Evolutionary conservation across 1,139 yeast species (phyloP), one percentile per base, ranked within the genome.

Genomic region (Candida tetrigidarum): DNA sequence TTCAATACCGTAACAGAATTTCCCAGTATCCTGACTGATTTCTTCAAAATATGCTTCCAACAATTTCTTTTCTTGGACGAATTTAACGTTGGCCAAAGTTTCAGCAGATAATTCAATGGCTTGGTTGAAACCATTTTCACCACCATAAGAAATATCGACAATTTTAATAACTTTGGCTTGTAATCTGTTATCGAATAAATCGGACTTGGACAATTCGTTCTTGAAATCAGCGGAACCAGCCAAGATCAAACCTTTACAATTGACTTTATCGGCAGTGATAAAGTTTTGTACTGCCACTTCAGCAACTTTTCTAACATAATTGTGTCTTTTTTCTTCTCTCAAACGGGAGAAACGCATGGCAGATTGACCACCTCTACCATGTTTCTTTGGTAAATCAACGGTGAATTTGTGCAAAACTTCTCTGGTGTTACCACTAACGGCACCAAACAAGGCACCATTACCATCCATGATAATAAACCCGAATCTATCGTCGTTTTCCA

Each of bases 321-420:
- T 93, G 71, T 95, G 99, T 77, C 99, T 90, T 70, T 93, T 93
- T 74, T 95, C 99, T 59, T 93, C 99, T 82, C 99, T 88, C 69
- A 93, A 81, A 79, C 99, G 92, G 37, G 97, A 87, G 78, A 93
- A 93, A 89, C 99, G 98, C 57, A 93, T 67, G 39, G 99, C 99
- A 51, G 99, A 93, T 77, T 93, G 99, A 86, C 99, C 99, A 87
- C 99, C 99, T 80, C 99, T 88, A 60, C 99, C 99, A 78, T 93
- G 99, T 88, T 93, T 93, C 76, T 93, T 93, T 57, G 99, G 99
- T 62, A 93, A 79, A 69, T 93, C 99, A 48, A 93, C 99, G 3
- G 97, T 86, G 72, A 93, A 93, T 70, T 93, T 93, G 71, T 93
- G 97, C 64, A 93, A 76, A 42, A 93, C 88, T 54, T 95, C 97